phyloP scores from a whole-genome alignment of 2,329 filamentous ascomycete species.

The Ascocoryne sarcoides region DNA sequence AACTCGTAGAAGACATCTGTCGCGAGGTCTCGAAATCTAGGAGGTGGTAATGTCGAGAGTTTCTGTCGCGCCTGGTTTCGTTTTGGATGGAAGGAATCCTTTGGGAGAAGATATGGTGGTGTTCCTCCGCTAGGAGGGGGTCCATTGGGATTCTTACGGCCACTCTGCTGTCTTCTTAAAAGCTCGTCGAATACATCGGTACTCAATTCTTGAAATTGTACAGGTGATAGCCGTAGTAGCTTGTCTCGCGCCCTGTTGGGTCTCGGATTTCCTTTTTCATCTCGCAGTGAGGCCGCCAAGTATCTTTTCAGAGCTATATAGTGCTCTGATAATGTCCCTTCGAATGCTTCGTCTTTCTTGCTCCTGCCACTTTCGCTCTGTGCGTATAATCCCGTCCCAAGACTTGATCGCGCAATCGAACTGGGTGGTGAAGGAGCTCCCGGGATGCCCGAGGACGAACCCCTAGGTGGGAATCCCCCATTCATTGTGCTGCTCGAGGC shows the following conservation, averaged over 20 bases:
- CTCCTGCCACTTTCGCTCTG: conserved; percentile 56
- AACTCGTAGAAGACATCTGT: conserved; percentile 95
- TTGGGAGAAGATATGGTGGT: conserved; percentile 74
- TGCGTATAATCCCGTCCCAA: conserved; percentile 63
- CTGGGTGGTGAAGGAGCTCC: conserved; percentile 75
- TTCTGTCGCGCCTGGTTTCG: conserved; percentile 96
- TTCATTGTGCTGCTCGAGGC: conserved; percentile 53
- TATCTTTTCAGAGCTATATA: conserved; percentile 64
- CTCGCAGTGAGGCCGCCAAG: conserved; percentile 59
- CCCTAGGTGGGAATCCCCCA: conserved; percentile 45
- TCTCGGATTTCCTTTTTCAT: conserved; percentile 64
- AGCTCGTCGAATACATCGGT: conserved; percentile 97
- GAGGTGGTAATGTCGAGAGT: conserved; percentile 77
- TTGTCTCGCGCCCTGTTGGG: conserved; percentile 93
- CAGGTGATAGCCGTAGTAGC: conserved; percentile 75
- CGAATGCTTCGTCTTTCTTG: conserved; percentile 55
- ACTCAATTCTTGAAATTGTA: conserved; percentile 95
- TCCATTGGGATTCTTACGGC: conserved; percentile 41
- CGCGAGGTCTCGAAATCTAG: conserved; percentile 82
- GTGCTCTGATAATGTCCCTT: conserved; percentile 64
- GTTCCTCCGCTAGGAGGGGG: conserved; percentile 39
- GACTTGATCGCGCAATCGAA: conserved; percentile 78
- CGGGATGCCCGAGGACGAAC: conserved; percentile 36
- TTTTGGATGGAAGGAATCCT: conserved; percentile 87
- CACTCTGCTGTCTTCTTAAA: conserved; percentile 68